Evolutionary conservation across 2,329 filamentous ascomycete genomes (phyloP).

Genomic region (Fusarium nodosum): DNA sequence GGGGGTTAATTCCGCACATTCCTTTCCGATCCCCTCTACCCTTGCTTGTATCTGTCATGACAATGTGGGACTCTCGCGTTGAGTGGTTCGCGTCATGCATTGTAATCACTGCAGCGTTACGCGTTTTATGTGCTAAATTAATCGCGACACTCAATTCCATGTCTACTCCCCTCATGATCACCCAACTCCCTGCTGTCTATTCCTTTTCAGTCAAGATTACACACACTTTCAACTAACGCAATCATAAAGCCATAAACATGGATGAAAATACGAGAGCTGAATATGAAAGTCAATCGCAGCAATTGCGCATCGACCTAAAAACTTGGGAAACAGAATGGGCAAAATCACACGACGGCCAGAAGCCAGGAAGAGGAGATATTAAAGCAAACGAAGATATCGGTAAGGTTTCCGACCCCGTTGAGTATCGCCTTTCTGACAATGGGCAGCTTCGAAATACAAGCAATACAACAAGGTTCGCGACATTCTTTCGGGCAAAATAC

Average conservation of each 20-base stretch:
- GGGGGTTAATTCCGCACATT: constrained; percentile 14
- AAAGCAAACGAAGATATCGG: constrained; percentile 79
- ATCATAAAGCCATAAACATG: constrained; percentile 54
- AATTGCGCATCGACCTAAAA: constrained; percentile 78
- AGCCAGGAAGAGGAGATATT: constrained; percentile 81
- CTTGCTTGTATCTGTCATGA: constrained; percentile 37
- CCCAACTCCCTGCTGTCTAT: constrained; percentile 3
- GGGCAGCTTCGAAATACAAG: constrained; percentile 78
- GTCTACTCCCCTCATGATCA: constrained; percentile 18
- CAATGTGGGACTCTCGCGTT: constrained; percentile 45
- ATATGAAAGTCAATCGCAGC: constrained; percentile 65
- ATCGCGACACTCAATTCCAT: constrained; percentile 38
- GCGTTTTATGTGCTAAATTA: constrained; percentile 28
- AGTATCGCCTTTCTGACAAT: constrained; percentile 1
- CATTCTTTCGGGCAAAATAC: constrained; percentile 67
- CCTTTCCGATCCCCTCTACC: background rate
- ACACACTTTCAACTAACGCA: background rate
- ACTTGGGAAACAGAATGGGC: constrained; percentile 79
- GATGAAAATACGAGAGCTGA: constrained; percentile 59
- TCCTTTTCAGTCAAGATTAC: background rate
- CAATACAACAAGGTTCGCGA: constrained; percentile 77
- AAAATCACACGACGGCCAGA: constrained; percentile 71
- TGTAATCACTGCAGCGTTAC: constrained; percentile 15
- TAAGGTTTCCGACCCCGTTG: constrained; percentile 55
- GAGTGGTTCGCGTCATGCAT: constrained; percentile 44